A percentile compares a stretch with the other conserved stretches of the same genome.
These are phyloP conservation scores for Gymnopilus junonius DNA, from an alignment of 768 basidiomycete species.

Conservation along the genomic window DNA sequence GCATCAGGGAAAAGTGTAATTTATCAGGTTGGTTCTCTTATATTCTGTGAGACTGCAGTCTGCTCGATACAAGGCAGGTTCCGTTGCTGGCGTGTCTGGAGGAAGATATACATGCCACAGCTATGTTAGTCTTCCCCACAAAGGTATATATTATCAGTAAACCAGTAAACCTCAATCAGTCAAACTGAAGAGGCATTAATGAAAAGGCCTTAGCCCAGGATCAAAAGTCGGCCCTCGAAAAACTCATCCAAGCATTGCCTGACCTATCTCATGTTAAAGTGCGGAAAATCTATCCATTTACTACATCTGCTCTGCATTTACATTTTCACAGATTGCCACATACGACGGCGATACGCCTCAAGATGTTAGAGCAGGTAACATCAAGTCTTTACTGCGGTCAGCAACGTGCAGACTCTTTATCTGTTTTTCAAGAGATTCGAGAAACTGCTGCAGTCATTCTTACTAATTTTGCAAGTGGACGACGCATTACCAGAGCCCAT, in stretches of 20 bases:
- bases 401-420: background rate
- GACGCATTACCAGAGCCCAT: background rate
- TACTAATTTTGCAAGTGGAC: conserved; percentile 77
- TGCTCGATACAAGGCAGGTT: conserved; percentile 45
- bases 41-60: background rate
- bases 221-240: conserved; percentile 72
- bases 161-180: background rate
- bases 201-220: conserved; percentile 86
- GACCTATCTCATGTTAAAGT: conserved; percentile 68
- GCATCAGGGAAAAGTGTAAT: conserved; percentile 91
- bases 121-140: conserved; percentile 88
- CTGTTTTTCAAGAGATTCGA: conserved; percentile 51
- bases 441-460: conserved; percentile 80
- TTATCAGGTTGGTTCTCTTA: conserved; percentile 62
- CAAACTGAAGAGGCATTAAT: background rate
- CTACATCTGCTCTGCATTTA: background rate
- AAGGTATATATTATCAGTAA: conserved; percentile 53
- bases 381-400: background rate
- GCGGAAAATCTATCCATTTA: background rate
- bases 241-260: conserved; percentile 61
- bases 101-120: conserved; percentile 61
- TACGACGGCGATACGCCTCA: conserved; percentile 90
- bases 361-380: conserved; percentile 62
- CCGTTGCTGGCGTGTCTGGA: conserved; percentile 73
- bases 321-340: conserved; percentile 57